These are phyloP conservation scores for Mycena vulgaris DNA, from an alignment of 768 basidiomycete species.

Conservation along the genomic window DNA sequence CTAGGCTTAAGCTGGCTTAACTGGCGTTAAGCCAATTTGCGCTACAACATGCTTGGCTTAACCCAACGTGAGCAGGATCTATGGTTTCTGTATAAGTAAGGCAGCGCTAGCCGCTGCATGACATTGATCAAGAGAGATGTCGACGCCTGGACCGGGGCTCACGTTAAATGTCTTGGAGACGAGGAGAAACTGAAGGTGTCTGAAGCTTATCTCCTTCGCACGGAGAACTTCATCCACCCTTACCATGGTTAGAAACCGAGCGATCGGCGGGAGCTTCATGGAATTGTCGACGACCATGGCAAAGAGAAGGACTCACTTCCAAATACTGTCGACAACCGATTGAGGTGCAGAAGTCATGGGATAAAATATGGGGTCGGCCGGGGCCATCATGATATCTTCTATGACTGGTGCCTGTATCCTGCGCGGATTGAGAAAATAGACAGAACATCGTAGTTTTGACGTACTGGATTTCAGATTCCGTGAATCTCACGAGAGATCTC, in stretches of 20 bases:
- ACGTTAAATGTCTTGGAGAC: slow-evolving; percentile 1
- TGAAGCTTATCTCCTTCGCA: neutral
- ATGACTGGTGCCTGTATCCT: too few relatives aligned
- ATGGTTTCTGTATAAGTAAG: neutral
- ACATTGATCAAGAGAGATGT: too few relatives aligned
- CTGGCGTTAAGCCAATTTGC: too few relatives aligned
- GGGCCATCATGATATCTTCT: neutral
- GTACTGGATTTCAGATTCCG: neutral
- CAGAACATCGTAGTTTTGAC: neutral
- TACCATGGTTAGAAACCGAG: too few relatives aligned
- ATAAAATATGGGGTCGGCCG: neutral
- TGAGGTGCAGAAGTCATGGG: neutral
- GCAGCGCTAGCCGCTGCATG: neutral
- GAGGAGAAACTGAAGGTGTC: neutral
- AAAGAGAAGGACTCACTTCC: slow-evolving; percentile 5
- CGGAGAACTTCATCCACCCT: neutral
- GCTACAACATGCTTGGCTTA: too few relatives aligned
- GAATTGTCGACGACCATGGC: neutral
- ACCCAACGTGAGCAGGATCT: too few relatives aligned
- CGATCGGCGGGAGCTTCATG: neutral
- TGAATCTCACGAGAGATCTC: neutral
- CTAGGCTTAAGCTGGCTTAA: too few relatives aligned
- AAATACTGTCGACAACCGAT: neutral
- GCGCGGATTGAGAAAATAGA: neutral
- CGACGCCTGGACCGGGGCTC: neutral